Conservation (phyloP, 2,329 filamentous ascomycete species). For the Onygena corvina region DNA sequence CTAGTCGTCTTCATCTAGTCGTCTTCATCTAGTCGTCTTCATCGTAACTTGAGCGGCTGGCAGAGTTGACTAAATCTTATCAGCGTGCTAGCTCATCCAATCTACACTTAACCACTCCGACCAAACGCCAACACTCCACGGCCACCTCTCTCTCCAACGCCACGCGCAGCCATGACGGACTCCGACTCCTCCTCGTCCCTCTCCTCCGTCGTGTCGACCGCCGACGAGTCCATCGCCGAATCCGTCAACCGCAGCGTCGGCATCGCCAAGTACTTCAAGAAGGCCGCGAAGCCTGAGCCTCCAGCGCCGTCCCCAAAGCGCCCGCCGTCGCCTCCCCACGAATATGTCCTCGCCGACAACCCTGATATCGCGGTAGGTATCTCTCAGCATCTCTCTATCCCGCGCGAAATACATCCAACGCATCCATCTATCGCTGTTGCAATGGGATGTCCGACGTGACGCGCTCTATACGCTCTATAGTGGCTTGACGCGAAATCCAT, state of each 20-base stretch:
- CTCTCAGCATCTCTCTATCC: not conserved
- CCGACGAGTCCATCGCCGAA: conserved; percentile 42
- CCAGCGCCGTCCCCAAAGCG: conserved; percentile 63
- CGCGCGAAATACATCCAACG: not conserved
- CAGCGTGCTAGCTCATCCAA: too few relatives aligned
- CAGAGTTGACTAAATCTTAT: too few relatives aligned
- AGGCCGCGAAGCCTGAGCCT: conserved; percentile 48
- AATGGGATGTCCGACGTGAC: not conserved
- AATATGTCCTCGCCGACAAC: conserved; percentile 82
- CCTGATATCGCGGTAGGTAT: conserved; percentile 77
- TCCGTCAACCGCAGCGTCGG: conserved; percentile 32
- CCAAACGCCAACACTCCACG: conserved; percentile 20
- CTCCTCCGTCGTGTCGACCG: conserved; percentile 47
- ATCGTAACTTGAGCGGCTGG: too few relatives aligned
- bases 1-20: too few relatives aligned
- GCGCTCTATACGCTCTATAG: conserved; percentile 17
- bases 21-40: too few relatives aligned
- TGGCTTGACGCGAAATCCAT: conserved; percentile 12
- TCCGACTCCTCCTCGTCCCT: conserved; percentile 45
- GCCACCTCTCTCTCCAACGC: conserved; percentile 19
- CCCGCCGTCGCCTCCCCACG: conserved; percentile 76
- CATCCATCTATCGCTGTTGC: not conserved
- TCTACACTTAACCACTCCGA: conserved; percentile 18
- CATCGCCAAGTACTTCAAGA: conserved; percentile 40
- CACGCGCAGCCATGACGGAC: conserved; percentile 32